Percentiles rank a stretch among this genome's conserved stretches.
phyloP scores from a whole-genome alignment of 2,329 filamentous ascomycete species.

The Aspergillus latus region DNA sequence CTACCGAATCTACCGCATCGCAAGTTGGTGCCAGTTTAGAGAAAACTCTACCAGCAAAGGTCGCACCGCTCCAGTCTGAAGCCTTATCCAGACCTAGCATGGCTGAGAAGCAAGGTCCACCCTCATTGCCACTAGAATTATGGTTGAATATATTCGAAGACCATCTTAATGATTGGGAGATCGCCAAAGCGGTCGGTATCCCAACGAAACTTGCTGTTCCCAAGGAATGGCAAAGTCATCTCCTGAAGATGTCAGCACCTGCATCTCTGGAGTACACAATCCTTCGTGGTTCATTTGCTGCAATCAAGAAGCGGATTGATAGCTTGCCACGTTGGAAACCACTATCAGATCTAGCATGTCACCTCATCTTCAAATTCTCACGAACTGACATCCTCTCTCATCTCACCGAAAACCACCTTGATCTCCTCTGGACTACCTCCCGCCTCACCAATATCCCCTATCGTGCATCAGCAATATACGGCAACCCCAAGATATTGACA shows the following conservation, averaged over 20 bases:
- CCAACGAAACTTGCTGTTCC: conserved; percentile 76
- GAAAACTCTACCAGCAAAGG: conserved; percentile 50
- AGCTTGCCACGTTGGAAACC: conserved; percentile 68
- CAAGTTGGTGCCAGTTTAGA: conserved; percentile 11
- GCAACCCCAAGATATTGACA: conserved; percentile 77
- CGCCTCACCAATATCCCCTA: conserved; percentile 78
- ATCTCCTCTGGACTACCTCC: conserved; percentile 84
- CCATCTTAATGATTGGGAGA: conserved; percentile 83
- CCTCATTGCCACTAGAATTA: conserved; percentile 72
- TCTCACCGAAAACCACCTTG: conserved; percentile 63
- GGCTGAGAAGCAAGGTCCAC: conserved; percentile 23
- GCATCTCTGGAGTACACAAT: conserved; percentile 82
- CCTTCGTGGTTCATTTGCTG: conserved; percentile 67
- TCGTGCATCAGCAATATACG: conserved; percentile 84
- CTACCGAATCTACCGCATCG: conserved; percentile 10
- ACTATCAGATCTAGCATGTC: conserved; percentile 77
- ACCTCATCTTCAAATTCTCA: conserved; percentile 88
- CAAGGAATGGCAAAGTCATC: conserved; percentile 66
- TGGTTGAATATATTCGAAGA: conserved; percentile 83
- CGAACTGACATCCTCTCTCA: conserved; percentile 76
- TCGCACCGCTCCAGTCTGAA: conserved; percentile 28
- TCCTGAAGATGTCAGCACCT: conserved; percentile 64
- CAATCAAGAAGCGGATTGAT: conserved; percentile 71
- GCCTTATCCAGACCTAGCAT: conserved; percentile 24
- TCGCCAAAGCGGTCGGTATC: conserved; percentile 76